These are phyloP conservation scores for Knufia petricola DNA, from an alignment of 2,329 filamentous ascomycete species.

Conservation along the genomic window DNA sequence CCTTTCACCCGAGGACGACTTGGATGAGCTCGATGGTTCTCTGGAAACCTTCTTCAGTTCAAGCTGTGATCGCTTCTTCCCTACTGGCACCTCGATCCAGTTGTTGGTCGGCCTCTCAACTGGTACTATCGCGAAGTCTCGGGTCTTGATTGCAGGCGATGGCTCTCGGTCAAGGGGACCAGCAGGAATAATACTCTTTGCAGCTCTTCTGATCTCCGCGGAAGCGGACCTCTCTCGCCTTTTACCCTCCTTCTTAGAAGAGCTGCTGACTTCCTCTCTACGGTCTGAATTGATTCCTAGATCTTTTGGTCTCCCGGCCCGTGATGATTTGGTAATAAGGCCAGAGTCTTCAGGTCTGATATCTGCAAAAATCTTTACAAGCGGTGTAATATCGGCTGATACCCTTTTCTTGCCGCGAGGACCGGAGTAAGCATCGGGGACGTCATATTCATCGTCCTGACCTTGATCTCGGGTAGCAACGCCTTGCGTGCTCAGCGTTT, in stretches of 20 bases:
- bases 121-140: constrained; percentile 18
- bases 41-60: neutral
- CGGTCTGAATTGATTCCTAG: neutral
- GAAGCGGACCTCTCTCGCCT: neutral
- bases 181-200: constrained; percentile 5
- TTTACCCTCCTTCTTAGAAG: constrained; percentile 1
- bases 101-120: constrained; percentile 9
- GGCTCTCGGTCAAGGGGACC: constrained; percentile 6
- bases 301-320: neutral
- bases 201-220: neutral
- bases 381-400: constrained; percentile 3
- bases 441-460: neutral
- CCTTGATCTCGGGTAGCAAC: neutral
- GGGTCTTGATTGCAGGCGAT: constrained; percentile 10
- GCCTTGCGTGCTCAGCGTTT: neutral
- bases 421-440: neutral
- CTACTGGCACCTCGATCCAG: neutral
- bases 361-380: constrained; percentile 4
- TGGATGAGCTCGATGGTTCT: neutral
- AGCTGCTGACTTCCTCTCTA: neutral
- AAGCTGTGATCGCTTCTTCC: neutral
- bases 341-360: constrained; percentile 1
- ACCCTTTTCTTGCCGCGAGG: neutral
- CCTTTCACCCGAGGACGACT: neutral
- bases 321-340: neutral